These are phyloP conservation scores for Fusarium sublunatum DNA, from an alignment of 2,329 filamentous ascomycete genomes.

Conservation along the genomic window DNA sequence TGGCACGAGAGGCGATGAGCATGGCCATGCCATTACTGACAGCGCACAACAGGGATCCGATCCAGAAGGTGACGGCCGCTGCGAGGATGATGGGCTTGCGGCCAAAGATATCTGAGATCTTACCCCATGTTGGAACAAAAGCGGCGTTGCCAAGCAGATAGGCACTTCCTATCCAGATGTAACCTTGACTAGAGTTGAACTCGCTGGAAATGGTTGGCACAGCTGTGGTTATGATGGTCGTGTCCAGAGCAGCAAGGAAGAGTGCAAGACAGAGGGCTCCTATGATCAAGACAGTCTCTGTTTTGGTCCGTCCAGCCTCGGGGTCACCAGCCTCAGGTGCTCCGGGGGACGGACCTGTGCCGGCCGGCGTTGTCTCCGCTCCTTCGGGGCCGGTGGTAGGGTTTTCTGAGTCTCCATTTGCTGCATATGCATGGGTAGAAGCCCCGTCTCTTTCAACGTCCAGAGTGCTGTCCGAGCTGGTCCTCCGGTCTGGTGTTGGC, in stretches of 20 bases:
- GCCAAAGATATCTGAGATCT: slow-evolving; percentile 68
- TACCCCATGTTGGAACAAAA: slow-evolving; percentile 76
- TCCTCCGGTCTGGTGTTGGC: slow-evolving; percentile 32
- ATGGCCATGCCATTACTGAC: slow-evolving; percentile 61
- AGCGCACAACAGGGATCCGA: slow-evolving; percentile 66
- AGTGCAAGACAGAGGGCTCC: slow-evolving; percentile 57
- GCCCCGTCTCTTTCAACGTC: slow-evolving; percentile 44
- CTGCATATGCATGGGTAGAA: background rate
- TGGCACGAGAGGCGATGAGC: slow-evolving; percentile 65
- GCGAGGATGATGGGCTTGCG: slow-evolving; percentile 65
- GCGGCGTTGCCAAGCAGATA: slow-evolving; percentile 78
- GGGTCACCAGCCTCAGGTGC: slow-evolving; percentile 41
- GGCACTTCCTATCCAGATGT: slow-evolving; percentile 81
- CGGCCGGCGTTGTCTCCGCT: slow-evolving; percentile 19
- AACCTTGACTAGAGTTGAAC: slow-evolving; percentile 74
- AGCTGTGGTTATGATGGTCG: slow-evolving; percentile 74
- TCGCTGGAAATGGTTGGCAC: slow-evolving; percentile 73
- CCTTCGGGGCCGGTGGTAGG: slow-evolving; percentile 22
- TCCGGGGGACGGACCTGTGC: slow-evolving; percentile 16
- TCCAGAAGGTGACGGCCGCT: slow-evolving; percentile 64
- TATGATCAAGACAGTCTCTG: slow-evolving; percentile 56
- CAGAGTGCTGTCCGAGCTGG: slow-evolving; percentile 48
- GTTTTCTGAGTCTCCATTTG: background rate
- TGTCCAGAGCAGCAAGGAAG: slow-evolving; percentile 66
- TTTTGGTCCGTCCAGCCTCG: slow-evolving; percentile 52